A percentile compares a stretch with the other conserved stretches of the same genome.
Evolutionary conservation across 208 protist genomes (phyloP).

Genomic region (Trypanosomatidae sp.): DNA sequence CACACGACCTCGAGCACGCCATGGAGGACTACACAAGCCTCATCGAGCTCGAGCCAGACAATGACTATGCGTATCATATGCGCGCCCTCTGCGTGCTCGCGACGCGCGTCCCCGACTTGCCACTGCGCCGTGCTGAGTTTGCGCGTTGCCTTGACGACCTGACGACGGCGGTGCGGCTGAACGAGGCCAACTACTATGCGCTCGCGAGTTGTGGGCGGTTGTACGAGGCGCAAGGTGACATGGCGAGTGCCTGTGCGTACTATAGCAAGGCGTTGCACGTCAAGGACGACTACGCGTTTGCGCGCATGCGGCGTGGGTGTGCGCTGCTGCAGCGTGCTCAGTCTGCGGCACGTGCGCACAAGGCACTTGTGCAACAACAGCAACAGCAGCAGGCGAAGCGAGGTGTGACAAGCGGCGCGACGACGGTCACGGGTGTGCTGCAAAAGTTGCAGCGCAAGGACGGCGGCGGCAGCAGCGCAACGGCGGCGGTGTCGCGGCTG

Average conservation of each 20-base stretch:
- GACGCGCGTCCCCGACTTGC: constrained; percentile 64
- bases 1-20: constrained; percentile 43
- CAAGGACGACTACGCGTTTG: constrained; percentile 68
- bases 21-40: constrained; percentile 85
- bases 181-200: constrained; percentile 90
- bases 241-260: constrained; percentile 51
- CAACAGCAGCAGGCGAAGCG: background rate
- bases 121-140: constrained; percentile 49
- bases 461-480: too few relatives aligned
- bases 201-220: constrained; percentile 79
- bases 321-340: constrained; percentile 38
- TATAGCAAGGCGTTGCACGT: constrained; percentile 57
- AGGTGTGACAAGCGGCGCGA: constrained; percentile 1
- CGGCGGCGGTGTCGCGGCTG: too few relatives aligned
- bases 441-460: too few relatives aligned
- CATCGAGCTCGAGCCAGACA: constrained; percentile 72
- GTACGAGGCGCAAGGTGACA: constrained; percentile 73
- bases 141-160: constrained; percentile 73
- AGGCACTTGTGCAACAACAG: constrained; percentile 5
- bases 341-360: background rate
- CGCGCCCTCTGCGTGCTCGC: constrained; percentile 66
- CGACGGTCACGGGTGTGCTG: background rate
- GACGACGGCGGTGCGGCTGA: constrained; percentile 63
- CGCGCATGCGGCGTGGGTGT: constrained; percentile 65
- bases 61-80: constrained; percentile 90